Evolutionary conservation across 352 stramenopile genomes (phyloP).

Genomic region (Pythium oligandrum): DNA sequence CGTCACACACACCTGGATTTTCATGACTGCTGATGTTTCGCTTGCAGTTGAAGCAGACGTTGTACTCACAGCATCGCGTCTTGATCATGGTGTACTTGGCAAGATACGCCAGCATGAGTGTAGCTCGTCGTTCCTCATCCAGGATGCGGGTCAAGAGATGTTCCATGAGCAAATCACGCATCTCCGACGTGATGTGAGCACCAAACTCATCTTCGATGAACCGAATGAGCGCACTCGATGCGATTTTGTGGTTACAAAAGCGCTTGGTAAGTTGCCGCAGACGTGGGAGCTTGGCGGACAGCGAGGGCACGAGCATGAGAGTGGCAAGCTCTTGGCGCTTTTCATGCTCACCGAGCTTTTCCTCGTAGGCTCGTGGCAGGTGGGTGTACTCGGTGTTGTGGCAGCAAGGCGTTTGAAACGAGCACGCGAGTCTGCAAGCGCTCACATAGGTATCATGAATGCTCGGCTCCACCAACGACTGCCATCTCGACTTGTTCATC

Average conservation of each 20-base stretch:
- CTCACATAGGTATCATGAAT: conserved; percentile 4
- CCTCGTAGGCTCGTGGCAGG: conserved; percentile 6
- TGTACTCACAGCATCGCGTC: conserved; percentile 22
- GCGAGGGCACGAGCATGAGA: neutral
- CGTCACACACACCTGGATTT: conserved; percentile 14
- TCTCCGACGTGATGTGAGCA: neutral
- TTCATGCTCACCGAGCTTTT: neutral
- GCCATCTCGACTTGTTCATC: conserved; percentile 19
- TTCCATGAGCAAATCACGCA: conserved; percentile 14
- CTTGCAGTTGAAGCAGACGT: conserved; percentile 55
- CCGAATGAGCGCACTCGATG: neutral
- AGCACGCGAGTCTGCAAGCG: conserved; percentile 13
- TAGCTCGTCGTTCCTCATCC: conserved; percentile 38
- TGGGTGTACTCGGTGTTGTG: conserved; percentile 19
- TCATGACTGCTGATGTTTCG: conserved; percentile 14
- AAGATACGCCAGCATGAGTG: conserved; percentile 32
- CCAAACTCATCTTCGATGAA: neutral
- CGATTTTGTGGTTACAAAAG: neutral
- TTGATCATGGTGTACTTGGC: conserved; percentile 20
- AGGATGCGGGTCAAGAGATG: conserved; percentile 17
- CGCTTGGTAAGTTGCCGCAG: neutral
- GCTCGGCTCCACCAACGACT: neutral
- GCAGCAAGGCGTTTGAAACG: conserved; percentile 22
- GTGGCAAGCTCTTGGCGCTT: neutral
- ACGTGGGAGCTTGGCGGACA: neutral